Evolutionary conservation across 163 green algal species (phyloP), one percentile per base, ranked within the genome.

Genomic region (Scenedesmus sp.): DNA sequence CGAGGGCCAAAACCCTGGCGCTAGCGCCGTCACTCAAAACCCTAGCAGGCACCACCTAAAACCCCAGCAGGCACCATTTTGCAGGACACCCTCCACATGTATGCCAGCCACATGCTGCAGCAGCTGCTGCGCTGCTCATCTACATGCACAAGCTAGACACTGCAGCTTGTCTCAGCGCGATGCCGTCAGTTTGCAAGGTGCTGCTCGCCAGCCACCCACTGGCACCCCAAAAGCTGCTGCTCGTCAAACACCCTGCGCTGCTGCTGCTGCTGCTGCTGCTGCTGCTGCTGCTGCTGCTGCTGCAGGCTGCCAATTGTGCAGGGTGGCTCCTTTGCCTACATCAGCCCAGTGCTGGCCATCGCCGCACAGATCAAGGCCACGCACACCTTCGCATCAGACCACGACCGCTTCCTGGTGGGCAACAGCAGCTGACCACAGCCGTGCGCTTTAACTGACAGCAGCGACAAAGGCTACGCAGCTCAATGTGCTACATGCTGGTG

Each of bases 261-360:
- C 81, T 82, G 90, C 73, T 89, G 3, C 92, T 94, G 52, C 86
- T 94, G 46, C 93, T 94, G 87, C 94, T 91, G 34, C 88, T 88
- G 57, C 88, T 95, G 3, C 92, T 90, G 10, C 93, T 95, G 67
- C 91, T 82, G 76, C 76, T 84, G 34, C 34, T 84, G 34, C 34
- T 56, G 34, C 76, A 84, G 96, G 9, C 94, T 97, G 88, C 96
- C 96, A 15, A 97, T 97, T 77, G 90, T 97, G 16, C 96, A 97
- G 93, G 95, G 96, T 10, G 96, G 95, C 56, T 95, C 90, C 16
- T 98, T 98, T 89, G 96, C 96, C 4, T 98, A 96, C 93, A 92
- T 98, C 15, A 94, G 87, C 16, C 96, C 96, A 0, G 92, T 94
- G 54, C 95, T 97, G 64, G 92, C 94, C 46, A 95, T 97, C 88